Evolutionary conservation across 495 filamentous ascomycete genomes (phyloP), one percentile per base, ranked within the genome.

Genomic region (Aspergillus nanangensis): DNA sequence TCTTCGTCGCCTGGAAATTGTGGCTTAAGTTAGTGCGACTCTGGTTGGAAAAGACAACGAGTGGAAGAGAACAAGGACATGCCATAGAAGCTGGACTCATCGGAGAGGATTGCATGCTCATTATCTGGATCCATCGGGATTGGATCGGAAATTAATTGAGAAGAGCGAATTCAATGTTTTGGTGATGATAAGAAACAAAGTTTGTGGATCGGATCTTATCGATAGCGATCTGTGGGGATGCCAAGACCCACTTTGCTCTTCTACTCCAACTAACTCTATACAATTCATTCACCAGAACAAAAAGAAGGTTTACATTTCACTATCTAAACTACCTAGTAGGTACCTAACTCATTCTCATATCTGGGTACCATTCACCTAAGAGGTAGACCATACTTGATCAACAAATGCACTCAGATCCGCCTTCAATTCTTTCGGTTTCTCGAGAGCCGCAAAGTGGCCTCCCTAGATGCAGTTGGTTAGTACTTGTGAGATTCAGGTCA

Each of bases 21-120:
- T 18, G 8, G 14, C 17, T 22, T 31, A 8, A 19, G 23, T 18
- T 17, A 21, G 20, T 34, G n/a, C n/a, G n/a, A 32, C 14, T 32
- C n/a, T 38, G 23, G 20, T 8, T 41, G 18, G 13, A 23, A 27
- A 11, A 8, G 20, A n/a, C n/a, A n/a, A n/a, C n/a, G 38, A 37
- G 38, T 2, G 23, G 19, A 24, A 1, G 10, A 9, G 33, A 8
- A 3, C 8, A 9, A 10, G 20, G 18, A 24, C 47, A 44, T 66
- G 79, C 84, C 84, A 49, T 88, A 87, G 65, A 87, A 87, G 50
- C 84, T 83, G 4, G 84, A 87, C 25, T 87, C 81, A 32, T 82
- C 82, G n/a, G 79, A 83, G 44, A 83, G 50, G 18, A 22, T 13
- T 9, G n/a, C 7, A 29, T 5, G 25, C 11, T 29, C 11, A 11